These are phyloP conservation scores for Rhizomucor miehei DNA, from an alignment of 371 early-diverging fungal genomes.

Conservation along the genomic window DNA sequence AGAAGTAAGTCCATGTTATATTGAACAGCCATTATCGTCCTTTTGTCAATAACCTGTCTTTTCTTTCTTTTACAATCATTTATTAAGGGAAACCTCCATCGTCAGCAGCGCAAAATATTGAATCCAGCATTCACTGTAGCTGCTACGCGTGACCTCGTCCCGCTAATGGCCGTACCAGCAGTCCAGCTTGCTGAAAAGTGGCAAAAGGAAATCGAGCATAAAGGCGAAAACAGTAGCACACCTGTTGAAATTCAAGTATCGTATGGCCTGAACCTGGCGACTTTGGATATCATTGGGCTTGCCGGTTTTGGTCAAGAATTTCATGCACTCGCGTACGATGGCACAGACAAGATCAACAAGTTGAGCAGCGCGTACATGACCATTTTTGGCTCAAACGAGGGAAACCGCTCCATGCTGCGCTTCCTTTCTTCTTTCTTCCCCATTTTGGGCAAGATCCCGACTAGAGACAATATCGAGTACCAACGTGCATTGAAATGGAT, in stretches of 20 bases:
- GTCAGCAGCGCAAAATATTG: constrained; percentile 63
- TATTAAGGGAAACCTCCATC: constrained; percentile 53
- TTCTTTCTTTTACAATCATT: neutral
- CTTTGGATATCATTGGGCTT: constrained; percentile 49
- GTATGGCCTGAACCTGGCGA: constrained; percentile 34
- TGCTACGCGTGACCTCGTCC: constrained; percentile 45
- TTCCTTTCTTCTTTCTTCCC: constrained; percentile 43
- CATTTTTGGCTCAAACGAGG: constrained; percentile 31
- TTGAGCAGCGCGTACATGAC: constrained; percentile 45
- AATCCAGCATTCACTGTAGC: constrained; percentile 63
- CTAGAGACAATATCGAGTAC: constrained; percentile 22
- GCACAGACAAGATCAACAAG: constrained; percentile 22
- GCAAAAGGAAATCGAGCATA: constrained; percentile 11
- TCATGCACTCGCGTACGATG: constrained; percentile 15
- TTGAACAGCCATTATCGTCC: neutral
- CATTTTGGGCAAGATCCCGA: constrained; percentile 28
- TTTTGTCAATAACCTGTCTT: neutral
- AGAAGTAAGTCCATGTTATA: constrained; percentile 36
- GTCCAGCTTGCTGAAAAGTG: constrained; percentile 31
- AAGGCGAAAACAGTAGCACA: neutral
- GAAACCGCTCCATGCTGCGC: constrained; percentile 16
- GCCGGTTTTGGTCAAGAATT: constrained; percentile 42
- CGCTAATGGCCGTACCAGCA: constrained; percentile 38
- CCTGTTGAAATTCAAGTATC: constrained; percentile 24
- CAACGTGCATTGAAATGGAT: constrained; percentile 13